These are phyloP conservation scores for Teratosphaeriaceae sp. DNA, from an alignment of 2,329 filamentous ascomycete species.

Conservation along the genomic window DNA sequence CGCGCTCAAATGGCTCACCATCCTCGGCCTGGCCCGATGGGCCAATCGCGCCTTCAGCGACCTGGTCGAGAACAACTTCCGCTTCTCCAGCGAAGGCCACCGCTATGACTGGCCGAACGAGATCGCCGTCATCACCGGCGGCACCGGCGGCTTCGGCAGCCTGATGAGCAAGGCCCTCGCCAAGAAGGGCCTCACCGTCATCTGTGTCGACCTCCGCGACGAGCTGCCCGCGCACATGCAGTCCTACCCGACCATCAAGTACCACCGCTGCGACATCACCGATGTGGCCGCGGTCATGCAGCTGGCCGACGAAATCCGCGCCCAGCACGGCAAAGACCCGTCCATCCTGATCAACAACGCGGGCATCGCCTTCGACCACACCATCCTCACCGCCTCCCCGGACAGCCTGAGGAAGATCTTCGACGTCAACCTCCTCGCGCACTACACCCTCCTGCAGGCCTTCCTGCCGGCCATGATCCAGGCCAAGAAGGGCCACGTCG, in stretches of 20 bases:
- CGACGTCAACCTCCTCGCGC: conserved; percentile 46
- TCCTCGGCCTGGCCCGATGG: conserved; percentile 23
- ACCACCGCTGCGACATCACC: conserved; percentile 43
- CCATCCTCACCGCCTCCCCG: conserved; percentile 41
- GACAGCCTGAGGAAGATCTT: conserved; percentile 41
- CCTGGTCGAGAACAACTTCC: conserved; percentile 31
- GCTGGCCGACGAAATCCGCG: conserved; percentile 32
- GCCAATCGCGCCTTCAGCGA: conserved; percentile 19
- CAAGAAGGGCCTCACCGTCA: conserved; percentile 30
- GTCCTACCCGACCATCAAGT: conserved; percentile 24
- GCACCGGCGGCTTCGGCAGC: conserved; percentile 31
- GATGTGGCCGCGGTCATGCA: conserved; percentile 40
- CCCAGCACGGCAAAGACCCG: conserved; percentile 33
- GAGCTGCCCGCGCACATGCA: conserved; percentile 27
- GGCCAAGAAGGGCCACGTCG: conserved; percentile 48
- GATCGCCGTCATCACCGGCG: conserved; percentile 30
- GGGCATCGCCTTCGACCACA: conserved; percentile 40
- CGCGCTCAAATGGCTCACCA: conserved; percentile 24
- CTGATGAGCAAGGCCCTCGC: conserved; percentile 27
- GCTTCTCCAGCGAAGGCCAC: conserved; percentile 27
- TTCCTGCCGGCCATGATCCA: conserved; percentile 48
- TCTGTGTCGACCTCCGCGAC: conserved; percentile 30
- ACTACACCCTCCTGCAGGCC: conserved; percentile 45
- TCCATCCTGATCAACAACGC: conserved; percentile 46
- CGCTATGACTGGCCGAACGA: conserved; percentile 31